phyloP scores from a whole-genome alignment of 2,329 filamentous ascomycete genomes.

The Penicillium expansum region DNA sequence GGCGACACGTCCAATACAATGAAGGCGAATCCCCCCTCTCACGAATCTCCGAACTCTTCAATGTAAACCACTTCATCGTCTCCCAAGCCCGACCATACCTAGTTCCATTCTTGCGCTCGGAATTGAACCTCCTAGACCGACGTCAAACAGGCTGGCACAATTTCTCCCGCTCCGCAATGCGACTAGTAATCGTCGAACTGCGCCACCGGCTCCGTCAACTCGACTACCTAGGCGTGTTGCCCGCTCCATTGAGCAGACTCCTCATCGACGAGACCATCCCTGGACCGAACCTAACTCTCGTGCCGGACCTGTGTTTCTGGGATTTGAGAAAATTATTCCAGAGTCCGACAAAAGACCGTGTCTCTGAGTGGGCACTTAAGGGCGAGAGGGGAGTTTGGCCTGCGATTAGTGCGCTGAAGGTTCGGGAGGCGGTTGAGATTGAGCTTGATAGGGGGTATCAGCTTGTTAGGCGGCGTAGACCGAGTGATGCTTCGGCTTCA shows the following conservation, averaged over 20 bases:
- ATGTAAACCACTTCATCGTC: constrained; percentile 93
- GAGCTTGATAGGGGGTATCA: constrained; percentile 86
- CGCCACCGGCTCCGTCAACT: constrained; percentile 78
- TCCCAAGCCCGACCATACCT: constrained; percentile 89
- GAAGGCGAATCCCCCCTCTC: constrained; percentile 67
- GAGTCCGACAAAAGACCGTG: constrained; percentile 69
- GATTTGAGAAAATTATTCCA: constrained; percentile 82
- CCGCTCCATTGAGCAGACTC: constrained; percentile 67
- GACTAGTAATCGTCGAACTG: constrained; percentile 72
- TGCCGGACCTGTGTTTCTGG: constrained; percentile 69
- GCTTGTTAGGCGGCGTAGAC: constrained; percentile 57
- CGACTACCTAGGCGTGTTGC: constrained; percentile 71
- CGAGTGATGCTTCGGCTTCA: constrained; percentile 27
- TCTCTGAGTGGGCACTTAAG: constrained; percentile 80
- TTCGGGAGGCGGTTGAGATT: constrained; percentile 80
- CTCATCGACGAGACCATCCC: constrained; percentile 80
- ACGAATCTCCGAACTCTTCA: constrained; percentile 78
- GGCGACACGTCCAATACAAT: constrained; percentile 63
- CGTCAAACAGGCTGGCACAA: constrained; percentile 58
- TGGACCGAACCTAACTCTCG: constrained; percentile 73
- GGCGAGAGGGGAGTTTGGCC: constrained; percentile 92
- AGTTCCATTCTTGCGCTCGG: constrained; percentile 77
- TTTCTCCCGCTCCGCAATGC: constrained; percentile 56
- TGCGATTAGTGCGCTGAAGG: constrained; percentile 74
- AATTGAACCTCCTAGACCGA: constrained; percentile 70